phyloP scores from a whole-genome alignment of 2,329 filamentous ascomycete species.

The Neopestalotiopsis clavispora region DNA sequence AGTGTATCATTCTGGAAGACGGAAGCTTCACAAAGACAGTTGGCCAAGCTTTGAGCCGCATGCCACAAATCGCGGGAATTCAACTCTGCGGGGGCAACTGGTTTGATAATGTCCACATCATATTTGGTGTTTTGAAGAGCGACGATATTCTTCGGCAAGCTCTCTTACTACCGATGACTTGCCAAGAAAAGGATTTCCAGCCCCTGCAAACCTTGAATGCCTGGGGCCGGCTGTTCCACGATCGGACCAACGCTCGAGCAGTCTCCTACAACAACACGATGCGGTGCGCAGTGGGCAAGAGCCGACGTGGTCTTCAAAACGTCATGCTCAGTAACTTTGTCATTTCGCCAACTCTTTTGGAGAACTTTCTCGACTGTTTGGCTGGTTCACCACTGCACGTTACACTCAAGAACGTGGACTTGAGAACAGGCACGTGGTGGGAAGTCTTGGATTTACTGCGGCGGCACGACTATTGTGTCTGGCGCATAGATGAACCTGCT shows the following conservation, averaged over 20 bases:
- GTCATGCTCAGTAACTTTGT: neutral
- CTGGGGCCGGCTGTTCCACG: neutral
- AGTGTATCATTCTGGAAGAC: neutral
- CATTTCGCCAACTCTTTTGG: neutral
- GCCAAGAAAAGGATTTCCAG: neutral
- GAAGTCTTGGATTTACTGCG: neutral
- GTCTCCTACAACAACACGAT: neutral
- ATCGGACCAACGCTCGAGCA: neutral
- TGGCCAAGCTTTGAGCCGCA: neutral
- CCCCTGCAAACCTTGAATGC: neutral
- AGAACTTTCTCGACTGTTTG: neutral
- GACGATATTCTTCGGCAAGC: conserved; percentile 3
- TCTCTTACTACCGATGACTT: neutral
- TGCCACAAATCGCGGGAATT: neutral
- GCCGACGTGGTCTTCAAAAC: neutral
- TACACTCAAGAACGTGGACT: neutral
- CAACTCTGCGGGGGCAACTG: conserved; percentile 6
- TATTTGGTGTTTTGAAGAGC: conserved; percentile 2
- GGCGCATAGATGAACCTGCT: neutral
- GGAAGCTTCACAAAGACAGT: neutral
- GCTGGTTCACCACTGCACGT: neutral
- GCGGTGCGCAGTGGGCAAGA: neutral
- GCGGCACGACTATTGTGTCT: neutral
- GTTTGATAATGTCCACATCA: neutral
- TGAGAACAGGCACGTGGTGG: neutral